A percentile compares a stretch with the other conserved stretches of the same genome.
These are phyloP conservation scores for Chamaecyparis obtusa DNA, from an alignment of 75 land plant species.

Conservation along the genomic window DNA sequence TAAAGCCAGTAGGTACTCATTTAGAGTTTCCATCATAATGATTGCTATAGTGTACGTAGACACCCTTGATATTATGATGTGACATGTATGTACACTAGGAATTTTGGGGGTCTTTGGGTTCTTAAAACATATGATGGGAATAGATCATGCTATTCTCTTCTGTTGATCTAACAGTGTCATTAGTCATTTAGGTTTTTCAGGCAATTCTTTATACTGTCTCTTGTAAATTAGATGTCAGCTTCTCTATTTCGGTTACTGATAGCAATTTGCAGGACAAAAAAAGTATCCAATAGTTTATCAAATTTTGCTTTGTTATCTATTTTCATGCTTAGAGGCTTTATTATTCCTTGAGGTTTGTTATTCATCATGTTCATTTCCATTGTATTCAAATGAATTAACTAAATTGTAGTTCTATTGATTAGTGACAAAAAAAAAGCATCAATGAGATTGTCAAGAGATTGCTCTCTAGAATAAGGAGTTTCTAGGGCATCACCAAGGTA, in stretches of 20 bases:
- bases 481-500: not conserved
- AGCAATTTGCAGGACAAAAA: constrained; percentile 44
- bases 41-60: not conserved
- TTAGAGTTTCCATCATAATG: not conserved
- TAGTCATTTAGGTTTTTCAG: constrained; percentile 38
- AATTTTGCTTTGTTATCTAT: constrained; percentile 38
- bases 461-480: not conserved
- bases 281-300: constrained; percentile 51
- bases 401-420: not conserved
- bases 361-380: not conserved
- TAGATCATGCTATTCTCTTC: too few relatives aligned
- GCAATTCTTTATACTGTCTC: constrained; percentile 38
- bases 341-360: constrained; percentile 40
- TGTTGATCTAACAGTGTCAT: not conserved
- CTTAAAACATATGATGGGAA: too few relatives aligned
- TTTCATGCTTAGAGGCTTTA: constrained; percentile 49
- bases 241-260: constrained; percentile 56
- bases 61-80: too few relatives aligned
- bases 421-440: not conserved
- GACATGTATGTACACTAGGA: too few relatives aligned
- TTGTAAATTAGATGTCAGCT: constrained; percentile 31
- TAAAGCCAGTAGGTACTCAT: constrained; percentile 18
- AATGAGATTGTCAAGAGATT: not conserved
- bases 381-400: not conserved
- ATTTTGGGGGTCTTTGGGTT: not conserved